Base-by-base conservation (phyloP, 2,329 filamentous ascomycete genomes). In the Nemania sp. region DNA sequence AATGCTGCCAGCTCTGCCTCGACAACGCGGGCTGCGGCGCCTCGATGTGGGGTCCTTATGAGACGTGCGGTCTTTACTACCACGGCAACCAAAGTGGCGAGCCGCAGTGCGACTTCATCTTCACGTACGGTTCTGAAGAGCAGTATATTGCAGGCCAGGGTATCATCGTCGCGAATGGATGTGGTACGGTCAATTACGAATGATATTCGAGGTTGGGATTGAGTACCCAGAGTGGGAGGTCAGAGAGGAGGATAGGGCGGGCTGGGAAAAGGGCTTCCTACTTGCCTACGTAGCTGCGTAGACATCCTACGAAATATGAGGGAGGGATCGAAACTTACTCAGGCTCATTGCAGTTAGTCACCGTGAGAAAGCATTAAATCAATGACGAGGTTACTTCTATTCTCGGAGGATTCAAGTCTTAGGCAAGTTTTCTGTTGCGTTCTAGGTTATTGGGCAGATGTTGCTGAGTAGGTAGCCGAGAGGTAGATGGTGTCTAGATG, bases 1-100 rank as follows among this genome's bases (percentile, higher is more conserved):
- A 58, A n/a, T 76, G 75, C 70, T 77, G 74, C 64, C 73, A 77
- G 70, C 59, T 73, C 38, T 76, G 75, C 62, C 69, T 73, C 6
- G 72, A 77, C n/a, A 76, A 75, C 60, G 63, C 64, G 10, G 72
- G 69, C 32, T 77, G 75, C 66, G 69, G 62, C 20, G 75, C 66
- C 0, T 65, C 69, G 20, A 72, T 73, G 64, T 64, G 69, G 18
- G 70, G 67, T 1, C 45, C 52, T 0, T 60, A 62, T 4, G 67
- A 68, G 1, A 63, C 43, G 24, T 76, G 73, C 35, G 73, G 70
- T 13, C 63, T 75, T 13, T 68, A 69, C 41, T 75, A 73, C 51
- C 66, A 71, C 49, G 65, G 59, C 11, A 56, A 57, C 15, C 60
- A 65, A n/a, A 52, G 63, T 43, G 72, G 62, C 15, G 57, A 66